Evolutionary conservation across 345 rosid species (phyloP).

Genomic region (Corymbia maculata): DNA sequence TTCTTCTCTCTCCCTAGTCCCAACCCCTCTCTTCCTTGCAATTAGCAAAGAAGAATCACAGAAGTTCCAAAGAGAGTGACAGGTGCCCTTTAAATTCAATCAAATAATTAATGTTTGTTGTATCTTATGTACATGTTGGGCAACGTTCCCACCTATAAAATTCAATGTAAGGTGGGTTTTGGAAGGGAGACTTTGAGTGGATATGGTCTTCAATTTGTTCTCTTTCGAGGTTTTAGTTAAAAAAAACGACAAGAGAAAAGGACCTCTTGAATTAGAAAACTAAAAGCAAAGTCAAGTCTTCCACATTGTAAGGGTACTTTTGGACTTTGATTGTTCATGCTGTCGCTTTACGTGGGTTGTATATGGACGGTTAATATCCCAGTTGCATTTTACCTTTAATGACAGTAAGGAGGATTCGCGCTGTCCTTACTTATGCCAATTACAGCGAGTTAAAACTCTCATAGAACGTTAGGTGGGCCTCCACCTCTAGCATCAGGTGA

Average conservation of each 20-base stretch:
- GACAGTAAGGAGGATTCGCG: accelerated
- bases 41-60: background rate
- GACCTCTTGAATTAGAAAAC: background rate
- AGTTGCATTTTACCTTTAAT: background rate
- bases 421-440: accelerated
- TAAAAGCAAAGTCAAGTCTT: background rate
- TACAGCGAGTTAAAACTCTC: background rate
- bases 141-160: background rate
- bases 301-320: background rate
- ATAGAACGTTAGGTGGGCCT: background rate
- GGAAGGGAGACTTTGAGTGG: background rate
- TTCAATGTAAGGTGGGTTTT: background rate
- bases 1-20: background rate
- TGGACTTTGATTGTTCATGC: background rate
- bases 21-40: background rate
- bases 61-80: background rate
- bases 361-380: background rate
- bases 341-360: background rate
- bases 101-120: background rate
- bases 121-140: background rate
- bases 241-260: background rate
- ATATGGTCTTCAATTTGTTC: background rate
- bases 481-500: too few relatives aligned
- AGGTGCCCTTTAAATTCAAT: background rate
- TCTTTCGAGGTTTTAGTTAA: background rate